Evolutionary conservation across 192 early-diverging fungal species (phyloP), one percentile per base, ranked within the genome.

Genomic region (Gryganskiella cystojenkinii): DNA sequence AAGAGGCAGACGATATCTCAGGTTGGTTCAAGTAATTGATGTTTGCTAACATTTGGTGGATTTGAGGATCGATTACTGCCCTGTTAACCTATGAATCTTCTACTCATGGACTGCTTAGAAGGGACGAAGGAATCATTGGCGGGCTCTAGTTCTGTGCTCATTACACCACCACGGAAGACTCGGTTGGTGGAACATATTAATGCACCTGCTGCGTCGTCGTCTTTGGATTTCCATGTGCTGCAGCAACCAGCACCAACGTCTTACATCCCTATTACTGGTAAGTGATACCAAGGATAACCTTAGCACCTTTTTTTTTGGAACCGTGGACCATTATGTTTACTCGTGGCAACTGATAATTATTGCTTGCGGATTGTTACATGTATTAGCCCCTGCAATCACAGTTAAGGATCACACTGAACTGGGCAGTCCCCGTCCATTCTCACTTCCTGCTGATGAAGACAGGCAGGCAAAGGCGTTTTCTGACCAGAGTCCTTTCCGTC

Each of bases 1-100:
- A 14, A 28, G 67, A 61, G 22, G 53, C 24, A 10, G 59, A 44
- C 64, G 31, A 64, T 24, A 17, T 61, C 4, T n/a, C 59, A 34
- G 60, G 60, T 61, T 49, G 46, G 60, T 50, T 50, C 13, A 61
- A 33, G 3, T 49, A 61, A 34, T 19, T 24, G 43, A 49, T 20
- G 28, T 10, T 19, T 6, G 60, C 28, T 7, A n/a, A 47, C 19
- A 22, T 34, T 49, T 46, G 46, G 59, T 49, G 27, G 44, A 30
- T 49, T n/a, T 25, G 31, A 50, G 22, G 33, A 49, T 14, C 19
- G 17, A 33, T 3, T 13, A 10, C 10, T 49, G 54, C 22, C 24
- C 42, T 58, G 56, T 43, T 58, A 28, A 37, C 33, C 20, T 60
- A 24, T 30, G 25, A 28, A 14, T 30, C 22, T 60, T 5, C 25